Evolutionary conservation across 1,284 basidiomycete species (phyloP), one percentile per base, ranked within the genome.

Genomic region (Cystobasidium pallidum): DNA sequence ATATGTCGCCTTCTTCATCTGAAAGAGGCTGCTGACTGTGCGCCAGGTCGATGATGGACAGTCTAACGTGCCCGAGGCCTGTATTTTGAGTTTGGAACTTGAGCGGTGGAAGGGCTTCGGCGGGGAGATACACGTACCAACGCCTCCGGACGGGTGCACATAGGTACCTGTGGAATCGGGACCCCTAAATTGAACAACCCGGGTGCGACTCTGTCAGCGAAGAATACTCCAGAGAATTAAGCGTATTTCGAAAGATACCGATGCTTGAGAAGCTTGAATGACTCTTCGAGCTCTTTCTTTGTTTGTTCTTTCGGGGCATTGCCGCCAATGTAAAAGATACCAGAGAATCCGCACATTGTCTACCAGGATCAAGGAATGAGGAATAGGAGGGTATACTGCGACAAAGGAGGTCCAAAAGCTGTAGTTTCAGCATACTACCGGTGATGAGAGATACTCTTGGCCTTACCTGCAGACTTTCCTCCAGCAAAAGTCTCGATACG

Each of bases 1-100:
- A 79, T 43, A 83, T 74, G 57, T 79, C 79, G 21, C 77, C 78
- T 63, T 81, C 80, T 59, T 78, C 77, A 39, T 80, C 80, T 66
- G 80, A 79, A 54, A 83, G 79, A 10, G 82, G 82, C 72, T 83
- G 82, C 49, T 79, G 77, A 43, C 82, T 81, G 1, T 80, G 78
- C 4, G 76, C 63, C 3, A 79, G 67, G 52, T 79, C 78, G 52
- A 78, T 77, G 73, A 79, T 79, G 7, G 77, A 76, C 3, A 79
- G 64, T 61, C 78, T 74, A 36, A 73, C 74, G 43, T 78, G 76
- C 7, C 73, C 76, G 24, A 77, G 75, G 26, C 66, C 77, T 78
- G 32, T 4, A 2, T 8, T 11, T 32, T 3, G 21, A 52, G 6
- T 8, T 19, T n/a, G n/a, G n/a, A n/a, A n/a, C n/a, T n/a, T n/a